Evolutionary conservation across 768 basidiomycete genomes (phyloP), one percentile per base, ranked within the genome.

Genomic region (Boletus pseudopeckii): DNA sequence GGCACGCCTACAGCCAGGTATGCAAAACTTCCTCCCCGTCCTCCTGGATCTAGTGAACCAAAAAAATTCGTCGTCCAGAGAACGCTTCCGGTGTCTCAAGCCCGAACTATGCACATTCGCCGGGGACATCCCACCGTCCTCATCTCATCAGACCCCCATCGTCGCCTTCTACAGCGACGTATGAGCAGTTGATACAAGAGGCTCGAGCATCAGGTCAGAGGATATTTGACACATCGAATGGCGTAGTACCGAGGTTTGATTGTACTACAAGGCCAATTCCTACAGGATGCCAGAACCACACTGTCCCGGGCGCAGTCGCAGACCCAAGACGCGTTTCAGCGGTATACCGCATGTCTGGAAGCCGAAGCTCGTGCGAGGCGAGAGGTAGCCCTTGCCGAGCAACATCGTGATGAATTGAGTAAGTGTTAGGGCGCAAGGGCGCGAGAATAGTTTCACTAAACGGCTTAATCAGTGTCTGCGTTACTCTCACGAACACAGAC

Each of bases 321-420:
- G 46, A 84, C 85, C 0, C 84, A 88, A 61, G 86, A 88, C 40
- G 80, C 85, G 4, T 86, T 88, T 62, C 75, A 83, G 64, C 74
- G 81, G 47, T 89, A 89, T 61, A 88, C 81, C 11, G 76, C 80
- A 11, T 86, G 82, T 69, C 73, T 88, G 17, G 86, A 89, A 61
- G 72, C 80, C 11, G 87, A 90, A 64, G 74, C 76, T 40, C 83
- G 83, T 66, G 86, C 86, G 45, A 76, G 82, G 60, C 80, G 82
- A 59, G 82, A 84, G 54, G 82, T 88, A 11, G 68, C 68, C 7
- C 72, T 80, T 51, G 83, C 84, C 49, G 87, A 88, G 62, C 85
- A 84, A 67, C 81, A 84, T 45, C 79, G 85, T 58, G 87, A 88
- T 61, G 84, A 85, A 54, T 65, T 77, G 53, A 73, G 76, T 77